Evolutionary conservation across 2,329 filamentous ascomycete species (phyloP).

Genomic region (Fusarium neocosmosporiellum): DNA sequence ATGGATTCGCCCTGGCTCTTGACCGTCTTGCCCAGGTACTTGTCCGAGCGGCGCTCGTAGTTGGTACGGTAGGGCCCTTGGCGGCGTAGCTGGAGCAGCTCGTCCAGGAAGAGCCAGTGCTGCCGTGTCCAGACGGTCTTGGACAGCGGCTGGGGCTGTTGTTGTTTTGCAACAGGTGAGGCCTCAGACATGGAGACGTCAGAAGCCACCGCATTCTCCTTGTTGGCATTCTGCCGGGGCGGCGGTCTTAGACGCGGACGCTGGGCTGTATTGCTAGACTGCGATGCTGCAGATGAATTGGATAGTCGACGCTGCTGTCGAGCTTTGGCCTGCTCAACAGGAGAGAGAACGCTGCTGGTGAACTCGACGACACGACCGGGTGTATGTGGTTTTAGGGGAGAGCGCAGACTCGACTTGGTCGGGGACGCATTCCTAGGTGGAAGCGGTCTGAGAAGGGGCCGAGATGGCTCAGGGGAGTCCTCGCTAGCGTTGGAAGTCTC

Average conservation of each 20-base stretch:
- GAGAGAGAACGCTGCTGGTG: slow-evolving; percentile 61
- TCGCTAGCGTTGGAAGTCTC: slow-evolving; percentile 53
- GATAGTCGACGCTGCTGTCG: slow-evolving; percentile 47
- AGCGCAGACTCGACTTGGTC: slow-evolving; percentile 67
- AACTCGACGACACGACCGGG: slow-evolving; percentile 70
- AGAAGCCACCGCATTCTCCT: slow-evolving; percentile 48
- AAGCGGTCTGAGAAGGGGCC: slow-evolving; percentile 58
- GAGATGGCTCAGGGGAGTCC: slow-evolving; percentile 51
- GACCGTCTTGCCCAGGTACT: slow-evolving; percentile 62
- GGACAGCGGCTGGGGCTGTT: slow-evolving; percentile 48
- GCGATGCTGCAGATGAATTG: slow-evolving; percentile 36
- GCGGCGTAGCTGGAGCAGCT: slow-evolving; percentile 61
- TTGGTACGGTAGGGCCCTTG: slow-evolving; percentile 49
- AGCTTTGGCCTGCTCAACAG: slow-evolving; percentile 53
- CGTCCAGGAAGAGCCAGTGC: slow-evolving; percentile 66
- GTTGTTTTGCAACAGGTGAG: slow-evolving; percentile 37
- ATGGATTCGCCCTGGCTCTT: slow-evolving; percentile 59
- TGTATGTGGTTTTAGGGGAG: slow-evolving; percentile 67
- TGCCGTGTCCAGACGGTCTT: slow-evolving; percentile 59
- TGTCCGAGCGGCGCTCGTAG: slow-evolving; percentile 45
- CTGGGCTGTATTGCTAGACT: slow-evolving; percentile 22
- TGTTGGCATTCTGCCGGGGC: slow-evolving; percentile 38
- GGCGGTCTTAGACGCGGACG: slow-evolving; percentile 17
- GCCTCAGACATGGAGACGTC: slow-evolving; percentile 45
- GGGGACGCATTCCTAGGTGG: slow-evolving; percentile 66